These are phyloP conservation scores for Linnemannia exigua DNA, from an alignment of 192 early-diverging fungal species.

Conservation along the genomic window DNA sequence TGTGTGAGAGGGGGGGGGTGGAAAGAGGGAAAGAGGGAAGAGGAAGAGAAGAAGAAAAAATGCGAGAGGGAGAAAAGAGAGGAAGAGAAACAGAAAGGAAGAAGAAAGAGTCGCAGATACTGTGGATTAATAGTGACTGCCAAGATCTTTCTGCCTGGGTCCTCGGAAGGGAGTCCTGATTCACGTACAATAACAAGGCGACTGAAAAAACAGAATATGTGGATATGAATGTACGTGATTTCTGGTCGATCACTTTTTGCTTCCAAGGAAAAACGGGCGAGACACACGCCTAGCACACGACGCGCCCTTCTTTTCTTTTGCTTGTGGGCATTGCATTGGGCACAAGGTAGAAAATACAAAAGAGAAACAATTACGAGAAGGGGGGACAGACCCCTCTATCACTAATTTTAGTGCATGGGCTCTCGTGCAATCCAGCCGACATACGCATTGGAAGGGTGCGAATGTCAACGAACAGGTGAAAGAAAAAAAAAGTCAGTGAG, in stretches of 20 bases:
- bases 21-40: neutral
- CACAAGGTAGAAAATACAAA: neutral
- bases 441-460: neutral
- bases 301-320: neutral
- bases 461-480: no score
- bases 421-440: neutral
- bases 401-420: constrained; percentile 7
- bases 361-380: neutral
- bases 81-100: neutral
- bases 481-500: neutral
- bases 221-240: neutral
- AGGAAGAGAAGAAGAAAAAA: neutral
- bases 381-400: neutral
- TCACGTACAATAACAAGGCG: neutral
- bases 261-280: neutral
- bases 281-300: neutral
- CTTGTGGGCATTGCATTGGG: neutral
- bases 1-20: neutral
- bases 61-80: neutral
- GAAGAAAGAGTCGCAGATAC: neutral
- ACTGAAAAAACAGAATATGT: neutral
- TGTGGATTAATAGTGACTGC: neutral
- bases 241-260: neutral
- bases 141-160: neutral
- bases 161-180: neutral